phyloP scores from a whole-genome alignment of 108 stramenopile genomes.

The Pseudonitzschia pungens region DNA sequence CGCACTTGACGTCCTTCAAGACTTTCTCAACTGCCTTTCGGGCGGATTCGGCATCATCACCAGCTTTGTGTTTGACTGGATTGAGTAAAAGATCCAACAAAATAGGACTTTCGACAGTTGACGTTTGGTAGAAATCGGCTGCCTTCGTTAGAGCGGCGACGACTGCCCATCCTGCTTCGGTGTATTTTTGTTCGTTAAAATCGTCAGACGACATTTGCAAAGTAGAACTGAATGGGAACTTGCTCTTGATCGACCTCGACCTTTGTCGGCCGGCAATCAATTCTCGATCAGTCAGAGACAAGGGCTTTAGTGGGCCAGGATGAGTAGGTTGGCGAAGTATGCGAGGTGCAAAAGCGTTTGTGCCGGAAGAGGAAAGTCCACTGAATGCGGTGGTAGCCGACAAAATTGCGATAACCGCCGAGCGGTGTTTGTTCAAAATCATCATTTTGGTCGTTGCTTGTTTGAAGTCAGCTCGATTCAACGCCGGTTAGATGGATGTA shows the following conservation, averaged over 20 bases:
- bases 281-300: background rate
- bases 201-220: constrained; percentile 60
- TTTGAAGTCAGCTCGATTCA: background rate
- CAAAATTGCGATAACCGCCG: constrained; percentile 20
- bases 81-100: constrained; percentile 75
- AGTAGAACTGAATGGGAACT: background rate
- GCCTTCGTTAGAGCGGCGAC: constrained; percentile 66
- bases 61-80: constrained; percentile 67
- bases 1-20: constrained; percentile 55
- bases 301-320: background rate
- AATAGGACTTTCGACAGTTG: constrained; percentile 66
- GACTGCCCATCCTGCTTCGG: constrained; percentile 77
- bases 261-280: constrained; percentile 1
- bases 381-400: constrained; percentile 12
- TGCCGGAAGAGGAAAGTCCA: background rate
- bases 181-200: constrained; percentile 75
- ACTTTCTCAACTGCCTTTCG: constrained; percentile 61
- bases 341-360: constrained; percentile 32
- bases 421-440: constrained; percentile 20
- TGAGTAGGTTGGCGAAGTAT: background rate
- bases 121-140: constrained; percentile 65
- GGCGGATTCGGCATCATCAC: constrained; percentile 67
- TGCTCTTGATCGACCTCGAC: background rate
- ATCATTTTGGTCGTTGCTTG: constrained; percentile 20
- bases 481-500: background rate